Base-by-base conservation (phyloP, 192 early-diverging fungal genomes). In the Radiomyces spectabilis region DNA sequence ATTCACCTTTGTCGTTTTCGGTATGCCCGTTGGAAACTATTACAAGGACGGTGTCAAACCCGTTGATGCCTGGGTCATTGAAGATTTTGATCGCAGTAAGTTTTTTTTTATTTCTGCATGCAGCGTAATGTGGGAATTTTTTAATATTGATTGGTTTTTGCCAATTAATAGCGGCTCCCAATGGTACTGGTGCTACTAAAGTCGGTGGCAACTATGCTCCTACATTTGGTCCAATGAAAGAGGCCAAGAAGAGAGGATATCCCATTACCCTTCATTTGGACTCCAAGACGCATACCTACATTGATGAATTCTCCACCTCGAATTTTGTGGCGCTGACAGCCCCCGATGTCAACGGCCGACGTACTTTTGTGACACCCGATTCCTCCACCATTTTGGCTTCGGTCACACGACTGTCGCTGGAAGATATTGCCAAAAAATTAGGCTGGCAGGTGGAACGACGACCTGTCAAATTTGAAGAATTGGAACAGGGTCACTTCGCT, bases 231-330 rank as follows among this genome's bases (percentile, higher is more conserved):
- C 78, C 81, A 9, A 81, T 83, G 22, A 58, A 68, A 21, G 69
- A 61, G 0, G 84, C 83, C 31, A 85, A 83, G 53, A 67, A 77
- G 39, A 60, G 74, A 27, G 87, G 85, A 24, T 87, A 80, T 59
- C 65, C 78, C 29, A 77, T 89, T 63, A 82, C 79, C 5, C 72
- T 89, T 16, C 86, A 87, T 63, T 71, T 89, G 51, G 87, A 89
- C 50, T 62, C 82, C 34, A 69, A 73, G 42, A 83, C 82, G 5
- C 57, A 72, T 55, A 65, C 73, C 6, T 74, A 81, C 51, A 68
- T 89, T 31, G 87, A 89, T 41, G 87, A 89, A 51, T 89, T 89
- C 66, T 78, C 79, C 4, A 86, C 87, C 6, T 83, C 80, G 53
- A 89, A 89, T 70, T 89, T 89, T 73, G 78, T 84, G 15, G 87